phyloP scores from a whole-genome alignment of 352 stramenopile species.

The Thraustotheca clavata region DNA sequence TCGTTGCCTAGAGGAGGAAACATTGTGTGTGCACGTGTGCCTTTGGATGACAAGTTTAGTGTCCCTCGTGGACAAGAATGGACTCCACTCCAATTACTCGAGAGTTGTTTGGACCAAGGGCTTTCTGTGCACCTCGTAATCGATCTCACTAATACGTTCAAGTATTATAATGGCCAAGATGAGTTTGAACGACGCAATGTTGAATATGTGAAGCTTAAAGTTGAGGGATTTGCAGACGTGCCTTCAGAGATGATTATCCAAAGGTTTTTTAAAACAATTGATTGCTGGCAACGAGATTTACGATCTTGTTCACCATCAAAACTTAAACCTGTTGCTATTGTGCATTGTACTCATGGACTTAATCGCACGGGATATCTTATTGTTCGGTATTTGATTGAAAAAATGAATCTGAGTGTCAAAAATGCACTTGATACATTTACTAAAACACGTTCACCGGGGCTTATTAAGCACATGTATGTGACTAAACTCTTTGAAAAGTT shows the following conservation, averaged over 20 bases:
- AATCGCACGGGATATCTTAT: conserved; percentile 20
- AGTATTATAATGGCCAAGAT: conserved; percentile 62
- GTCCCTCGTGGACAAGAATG: conserved; percentile 35
- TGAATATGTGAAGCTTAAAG: conserved; percentile 67
- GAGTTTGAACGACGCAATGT: conserved; percentile 41
- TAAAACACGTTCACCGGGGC: background rate
- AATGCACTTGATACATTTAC: conserved; percentile 3
- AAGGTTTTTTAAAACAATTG: conserved; percentile 32
- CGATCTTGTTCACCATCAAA: background rate
- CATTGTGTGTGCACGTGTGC: conserved; percentile 62
- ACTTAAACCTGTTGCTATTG: conserved; percentile 5
- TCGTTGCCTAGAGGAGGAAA: conserved; percentile 24
- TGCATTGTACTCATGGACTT: conserved; percentile 19
- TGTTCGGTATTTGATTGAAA: conserved; percentile 14
- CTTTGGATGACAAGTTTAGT: conserved; percentile 55
- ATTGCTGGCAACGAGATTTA: background rate
- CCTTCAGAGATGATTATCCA: conserved; percentile 39
- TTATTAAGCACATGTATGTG: conserved; percentile 22
- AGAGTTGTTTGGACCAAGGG: conserved; percentile 29
- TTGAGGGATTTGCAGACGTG: conserved; percentile 59
- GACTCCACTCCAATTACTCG: conserved; percentile 46
- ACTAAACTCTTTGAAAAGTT: conserved; percentile 16
- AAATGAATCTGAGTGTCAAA: conserved; percentile 1
- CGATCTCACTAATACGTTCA: conserved; percentile 77
- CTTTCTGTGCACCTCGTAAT: conserved; percentile 59